phyloP scores from a whole-genome alignment of 225 moss, liverwort and hornwort species.

The Polytrichum formosum region DNA sequence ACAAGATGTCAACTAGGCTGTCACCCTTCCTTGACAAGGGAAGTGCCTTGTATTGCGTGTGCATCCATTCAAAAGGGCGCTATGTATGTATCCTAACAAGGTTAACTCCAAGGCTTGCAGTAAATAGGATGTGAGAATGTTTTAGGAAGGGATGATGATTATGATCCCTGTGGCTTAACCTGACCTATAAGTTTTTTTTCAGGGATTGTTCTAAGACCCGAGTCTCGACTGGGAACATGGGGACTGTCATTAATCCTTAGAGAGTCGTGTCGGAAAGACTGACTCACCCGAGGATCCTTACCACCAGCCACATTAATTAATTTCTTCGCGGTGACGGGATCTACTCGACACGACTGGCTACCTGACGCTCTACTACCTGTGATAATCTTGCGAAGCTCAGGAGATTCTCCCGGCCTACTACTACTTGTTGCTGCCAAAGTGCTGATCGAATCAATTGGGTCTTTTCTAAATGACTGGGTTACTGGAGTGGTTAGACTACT shows the following conservation, averaged over 20 bases:
- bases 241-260: neutral
- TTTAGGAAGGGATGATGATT: too few relatives aligned
- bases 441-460: neutral
- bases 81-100: too few relatives aligned
- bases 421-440: neutral
- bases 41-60: too few relatives aligned
- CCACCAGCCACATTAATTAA: neutral
- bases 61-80: too few relatives aligned
- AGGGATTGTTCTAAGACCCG: too few relatives aligned
- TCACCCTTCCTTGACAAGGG: too few relatives aligned
- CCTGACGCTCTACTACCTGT: neutral
- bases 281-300: neutral
- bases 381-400: neutral
- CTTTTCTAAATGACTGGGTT: neutral
- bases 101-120: too few relatives aligned
- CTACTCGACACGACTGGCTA: neutral
- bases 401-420: neutral
- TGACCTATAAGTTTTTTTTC: too few relatives aligned
- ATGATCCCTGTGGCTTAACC: too few relatives aligned
- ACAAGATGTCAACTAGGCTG: too few relatives aligned
- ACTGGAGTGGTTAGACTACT: neutral
- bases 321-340: neutral
- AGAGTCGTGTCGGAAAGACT: neutral
- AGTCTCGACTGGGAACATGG: too few relatives aligned
- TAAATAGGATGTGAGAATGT: too few relatives aligned